Percentiles rank a stretch among this genome's conserved stretches.
Conservation (phyloP, 75 land plant species). For the Isoetes taiwanensis region DNA sequence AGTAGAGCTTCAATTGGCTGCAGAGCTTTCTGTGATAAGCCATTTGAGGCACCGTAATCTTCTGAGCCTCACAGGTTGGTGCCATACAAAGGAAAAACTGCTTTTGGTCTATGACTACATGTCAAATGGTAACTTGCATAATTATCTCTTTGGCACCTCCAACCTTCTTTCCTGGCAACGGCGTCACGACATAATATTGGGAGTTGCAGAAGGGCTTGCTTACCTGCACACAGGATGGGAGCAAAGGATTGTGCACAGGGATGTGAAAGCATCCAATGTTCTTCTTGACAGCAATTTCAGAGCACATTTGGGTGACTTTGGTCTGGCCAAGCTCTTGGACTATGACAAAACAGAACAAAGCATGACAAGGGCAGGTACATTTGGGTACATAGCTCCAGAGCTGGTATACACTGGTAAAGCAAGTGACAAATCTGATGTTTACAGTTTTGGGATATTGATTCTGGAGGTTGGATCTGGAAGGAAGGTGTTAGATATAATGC, state of each 20-base stretch:
- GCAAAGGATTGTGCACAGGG: constrained; percentile 39
- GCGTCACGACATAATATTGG: constrained; percentile 29
- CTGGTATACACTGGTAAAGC: too few species aligned
- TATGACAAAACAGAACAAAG: too few species aligned
- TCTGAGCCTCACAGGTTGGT: constrained; percentile 42
- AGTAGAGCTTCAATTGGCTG: constrained; percentile 40
- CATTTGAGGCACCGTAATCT: constrained; percentile 49
- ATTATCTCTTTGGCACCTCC: constrained; percentile 11
- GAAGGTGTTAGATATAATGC: too few species aligned
- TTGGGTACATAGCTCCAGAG: too few species aligned
- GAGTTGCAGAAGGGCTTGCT: constrained; percentile 31
- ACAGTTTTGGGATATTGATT: too few species aligned
- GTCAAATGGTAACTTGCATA: constrained; percentile 43
- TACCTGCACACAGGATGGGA: constrained; percentile 43
- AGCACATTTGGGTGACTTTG: constrained; percentile 43
- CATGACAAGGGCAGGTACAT: too few species aligned
- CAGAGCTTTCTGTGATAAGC: constrained; percentile 51
- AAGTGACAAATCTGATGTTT: too few species aligned
- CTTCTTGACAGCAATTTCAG: constrained; percentile 40
- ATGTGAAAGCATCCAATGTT: constrained; percentile 46
- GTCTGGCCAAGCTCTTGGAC: constrained; percentile 27
- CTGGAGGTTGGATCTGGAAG: too few species aligned
- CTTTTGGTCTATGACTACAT: constrained; percentile 41
- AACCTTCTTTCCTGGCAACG: constrained; percentile 19
- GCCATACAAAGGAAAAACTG: constrained; percentile 30